Conservation (phyloP, 495 filamentous ascomycete genomes). For the Trypethelium eluteriae region DNA sequence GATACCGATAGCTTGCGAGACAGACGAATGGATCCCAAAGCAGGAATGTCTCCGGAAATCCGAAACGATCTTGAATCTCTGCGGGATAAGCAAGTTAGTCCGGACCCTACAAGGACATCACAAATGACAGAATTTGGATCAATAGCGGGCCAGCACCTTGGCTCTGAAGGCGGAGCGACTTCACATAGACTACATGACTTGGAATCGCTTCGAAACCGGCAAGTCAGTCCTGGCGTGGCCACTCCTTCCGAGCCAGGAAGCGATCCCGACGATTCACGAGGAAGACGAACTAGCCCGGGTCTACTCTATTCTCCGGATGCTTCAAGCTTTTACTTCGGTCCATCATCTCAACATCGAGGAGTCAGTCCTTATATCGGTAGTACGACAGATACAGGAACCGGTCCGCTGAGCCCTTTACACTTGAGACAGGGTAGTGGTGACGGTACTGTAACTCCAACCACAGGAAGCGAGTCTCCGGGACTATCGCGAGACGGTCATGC, state of each 20-base stretch:
- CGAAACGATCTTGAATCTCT: background rate
- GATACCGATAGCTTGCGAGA: background rate
- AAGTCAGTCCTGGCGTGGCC: background rate
- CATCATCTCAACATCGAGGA: background rate
- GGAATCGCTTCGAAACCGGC: background rate
- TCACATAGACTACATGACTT: background rate
- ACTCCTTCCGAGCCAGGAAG: background rate
- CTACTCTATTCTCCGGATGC: background rate
- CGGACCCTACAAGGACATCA: background rate
- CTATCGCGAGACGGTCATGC: background rate
- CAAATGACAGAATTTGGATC: background rate
- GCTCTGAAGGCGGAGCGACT: too few relatives aligned
- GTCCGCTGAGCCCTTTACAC: background rate
- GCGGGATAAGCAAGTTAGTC: background rate
- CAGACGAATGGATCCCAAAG: background rate
- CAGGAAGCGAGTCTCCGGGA: background rate
- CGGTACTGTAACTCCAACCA: background rate
- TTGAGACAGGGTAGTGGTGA: constrained; percentile 4
- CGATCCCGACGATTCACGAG: background rate
- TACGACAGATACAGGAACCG: background rate
- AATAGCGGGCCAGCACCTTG: too few relatives aligned
- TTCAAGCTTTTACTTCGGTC: background rate
- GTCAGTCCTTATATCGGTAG: background rate
- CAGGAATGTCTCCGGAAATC: background rate
- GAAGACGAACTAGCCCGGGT: background rate